Evolutionary conservation across 257 asterid genomes (phyloP).

Genomic region (Cynanchum wilfordii): DNA sequence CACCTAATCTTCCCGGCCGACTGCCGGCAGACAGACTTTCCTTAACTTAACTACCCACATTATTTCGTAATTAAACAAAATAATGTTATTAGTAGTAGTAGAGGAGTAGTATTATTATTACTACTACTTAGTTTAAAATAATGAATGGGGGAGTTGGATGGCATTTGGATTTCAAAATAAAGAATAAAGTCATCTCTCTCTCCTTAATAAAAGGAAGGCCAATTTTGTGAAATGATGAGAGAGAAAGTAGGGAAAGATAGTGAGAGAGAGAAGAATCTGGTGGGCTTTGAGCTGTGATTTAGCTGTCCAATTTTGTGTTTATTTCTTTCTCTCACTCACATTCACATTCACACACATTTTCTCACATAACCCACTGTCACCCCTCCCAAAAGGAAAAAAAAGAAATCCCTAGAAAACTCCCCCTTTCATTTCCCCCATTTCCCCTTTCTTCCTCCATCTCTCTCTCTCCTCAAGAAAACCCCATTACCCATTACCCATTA

Average conservation of each 20-base stretch:
- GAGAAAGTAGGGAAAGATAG: slow-evolving; percentile 26
- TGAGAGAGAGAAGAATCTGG: slow-evolving; percentile 38
- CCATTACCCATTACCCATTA: slow-evolving; percentile 9
- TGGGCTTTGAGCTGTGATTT: slow-evolving; percentile 89
- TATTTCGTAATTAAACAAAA: not conserved
- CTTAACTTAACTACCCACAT: not conserved
- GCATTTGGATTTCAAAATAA: slow-evolving; percentile 2
- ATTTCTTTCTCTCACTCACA: slow-evolving; percentile 16
- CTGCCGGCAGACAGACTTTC: not conserved
- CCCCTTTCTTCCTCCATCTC: slow-evolving; percentile 7
- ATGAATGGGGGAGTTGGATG: not conserved
- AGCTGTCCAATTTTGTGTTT: slow-evolving; percentile 47
- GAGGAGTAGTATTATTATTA: too few species aligned
- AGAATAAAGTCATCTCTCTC: not conserved
- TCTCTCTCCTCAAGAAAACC: slow-evolving; percentile 15
- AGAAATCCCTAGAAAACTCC: slow-evolving; percentile 26
- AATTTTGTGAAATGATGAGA: slow-evolving; percentile 20
- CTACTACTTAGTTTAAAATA: not conserved
- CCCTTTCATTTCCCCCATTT: slow-evolving; percentile 5
- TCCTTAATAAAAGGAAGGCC: slow-evolving; percentile 6
- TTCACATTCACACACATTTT: slow-evolving; percentile 20
- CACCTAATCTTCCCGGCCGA: not conserved
- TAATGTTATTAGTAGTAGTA: too few species aligned
- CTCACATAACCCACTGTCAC: slow-evolving; percentile 9
- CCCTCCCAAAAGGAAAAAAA: not conserved